A percentile compares a stretch with the other conserved stretches of the same genome.
Evolutionary conservation across 176 grass and related monocot genomes (phyloP).

Genomic region (Avena insularis): DNA sequence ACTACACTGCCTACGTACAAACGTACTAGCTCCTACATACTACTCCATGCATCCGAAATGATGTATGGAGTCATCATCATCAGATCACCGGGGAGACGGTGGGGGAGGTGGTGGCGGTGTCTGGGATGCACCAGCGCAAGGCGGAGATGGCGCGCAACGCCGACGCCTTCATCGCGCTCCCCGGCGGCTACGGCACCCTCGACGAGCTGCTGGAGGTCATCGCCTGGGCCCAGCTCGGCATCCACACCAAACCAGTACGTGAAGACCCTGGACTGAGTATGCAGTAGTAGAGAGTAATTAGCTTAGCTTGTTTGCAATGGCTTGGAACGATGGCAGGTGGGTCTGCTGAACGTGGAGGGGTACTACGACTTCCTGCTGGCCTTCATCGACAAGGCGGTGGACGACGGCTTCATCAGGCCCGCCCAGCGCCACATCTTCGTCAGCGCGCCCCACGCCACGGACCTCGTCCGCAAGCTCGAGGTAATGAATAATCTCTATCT

Average conservation of each 20-base stretch:
- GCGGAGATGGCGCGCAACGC: slow-evolving; percentile 89
- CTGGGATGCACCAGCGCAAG: slow-evolving; percentile 95
- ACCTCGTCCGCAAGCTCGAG: slow-evolving; percentile 92
- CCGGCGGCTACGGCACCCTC: slow-evolving; percentile 93
- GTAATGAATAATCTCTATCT: slow-evolving; percentile 1
- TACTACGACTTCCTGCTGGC: slow-evolving; percentile 92
- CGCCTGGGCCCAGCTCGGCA: slow-evolving; percentile 94
- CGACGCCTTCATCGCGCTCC: slow-evolving; percentile 96
- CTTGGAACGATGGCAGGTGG: slow-evolving; percentile 52
- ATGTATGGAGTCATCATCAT: no score
- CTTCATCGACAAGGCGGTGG: slow-evolving; percentile 97
- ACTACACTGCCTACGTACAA: no score
- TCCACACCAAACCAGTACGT: slow-evolving; percentile 60
- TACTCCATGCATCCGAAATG: no score
- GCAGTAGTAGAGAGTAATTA: no score
- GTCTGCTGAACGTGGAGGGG: slow-evolving; percentile 93
- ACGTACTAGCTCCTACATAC: no score
- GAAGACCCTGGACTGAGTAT: no score
- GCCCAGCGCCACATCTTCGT: slow-evolving; percentile 90
- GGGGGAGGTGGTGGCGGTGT: slow-evolving; percentile 82
- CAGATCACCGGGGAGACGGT: slow-evolving; percentile 85
- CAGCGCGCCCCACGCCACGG: slow-evolving; percentile 63
- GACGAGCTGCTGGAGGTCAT: slow-evolving; percentile 97
- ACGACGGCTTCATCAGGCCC: slow-evolving; percentile 93
- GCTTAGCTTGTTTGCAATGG: no score